phyloP scores from a whole-genome alignment of 148 eudicot genomes.

The Vaccinium darrowii region DNA sequence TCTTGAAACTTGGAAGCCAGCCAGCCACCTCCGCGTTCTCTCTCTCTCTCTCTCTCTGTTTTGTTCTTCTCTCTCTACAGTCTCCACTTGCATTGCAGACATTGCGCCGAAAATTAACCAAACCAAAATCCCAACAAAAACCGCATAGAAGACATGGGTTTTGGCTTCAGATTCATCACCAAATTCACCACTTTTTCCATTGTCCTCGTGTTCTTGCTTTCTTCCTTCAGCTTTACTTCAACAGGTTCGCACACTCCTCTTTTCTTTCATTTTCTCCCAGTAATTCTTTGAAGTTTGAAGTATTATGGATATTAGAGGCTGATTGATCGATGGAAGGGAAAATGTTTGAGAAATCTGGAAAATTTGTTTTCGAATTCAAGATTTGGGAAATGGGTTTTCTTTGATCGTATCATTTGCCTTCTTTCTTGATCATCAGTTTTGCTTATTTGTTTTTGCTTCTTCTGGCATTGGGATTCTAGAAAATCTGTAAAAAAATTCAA shows the following conservation, averaged over 20 bases:
- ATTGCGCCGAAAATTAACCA: conserved; percentile 9
- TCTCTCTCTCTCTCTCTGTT: background rate
- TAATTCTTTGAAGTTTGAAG: background rate
- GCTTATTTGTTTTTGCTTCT: background rate
- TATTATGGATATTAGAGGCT: background rate
- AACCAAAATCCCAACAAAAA: background rate
- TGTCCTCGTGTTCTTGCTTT: conserved; percentile 33
- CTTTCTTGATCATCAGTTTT: background rate
- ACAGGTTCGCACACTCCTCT: conserved; percentile 27
- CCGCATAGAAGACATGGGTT: conserved; percentile 22
- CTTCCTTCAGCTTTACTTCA: conserved; percentile 32
- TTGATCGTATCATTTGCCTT: background rate
- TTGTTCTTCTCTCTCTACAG: background rate
- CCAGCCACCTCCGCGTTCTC: background rate
- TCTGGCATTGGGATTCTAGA: background rate
- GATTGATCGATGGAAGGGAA: background rate
- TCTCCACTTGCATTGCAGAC: background rate
- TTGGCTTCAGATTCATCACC: conserved; percentile 26
- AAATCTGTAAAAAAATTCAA: background rate
- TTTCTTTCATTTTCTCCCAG: background rate
- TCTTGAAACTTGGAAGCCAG: background rate
- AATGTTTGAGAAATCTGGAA: background rate
- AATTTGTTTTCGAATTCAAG: conserved; percentile 2
- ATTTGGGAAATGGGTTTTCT: background rate
- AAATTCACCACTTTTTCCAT: conserved; percentile 18